A percentile compares a stretch with the other conserved stretches of the same genome.
Conservation (phyloP, 192 early-diverging fungal genomes). For the Linnemannia schmuckeri region DNA sequence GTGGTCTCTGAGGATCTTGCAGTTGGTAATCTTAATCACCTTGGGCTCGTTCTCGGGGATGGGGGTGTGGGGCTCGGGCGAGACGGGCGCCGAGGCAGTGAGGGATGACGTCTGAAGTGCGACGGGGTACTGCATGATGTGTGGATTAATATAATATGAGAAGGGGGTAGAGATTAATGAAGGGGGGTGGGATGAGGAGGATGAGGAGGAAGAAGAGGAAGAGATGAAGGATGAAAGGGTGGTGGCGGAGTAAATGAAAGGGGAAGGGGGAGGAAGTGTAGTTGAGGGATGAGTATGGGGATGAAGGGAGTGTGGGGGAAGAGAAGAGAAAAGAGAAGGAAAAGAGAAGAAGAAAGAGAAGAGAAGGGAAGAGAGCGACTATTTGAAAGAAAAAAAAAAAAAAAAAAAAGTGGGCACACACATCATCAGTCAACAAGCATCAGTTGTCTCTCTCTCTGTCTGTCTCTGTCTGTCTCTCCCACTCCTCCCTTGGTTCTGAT, state of each 20-base stretch:
- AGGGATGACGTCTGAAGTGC: constrained; percentile 33
- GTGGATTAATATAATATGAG: not conserved
- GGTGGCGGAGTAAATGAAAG: not conserved
- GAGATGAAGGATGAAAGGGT: not conserved
- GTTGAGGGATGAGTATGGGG: not conserved
- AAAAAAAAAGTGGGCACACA: not conserved
- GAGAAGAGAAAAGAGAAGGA: not conserved
- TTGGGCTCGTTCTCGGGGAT: constrained; percentile 45
- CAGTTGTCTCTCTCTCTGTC: not conserved
- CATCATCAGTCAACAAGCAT: not conserved
- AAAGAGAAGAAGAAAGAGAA: not conserved
- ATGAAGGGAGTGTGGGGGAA: constrained; percentile 1
- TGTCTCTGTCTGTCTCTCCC: not conserved
- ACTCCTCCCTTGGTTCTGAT: not conserved
- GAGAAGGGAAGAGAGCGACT: not conserved
- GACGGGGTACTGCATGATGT: constrained; percentile 51
- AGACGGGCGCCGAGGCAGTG: constrained; percentile 28
- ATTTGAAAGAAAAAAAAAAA: not conserved
- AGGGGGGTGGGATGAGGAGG: not conserved
- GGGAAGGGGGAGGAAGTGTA: not conserved
- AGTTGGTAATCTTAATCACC: constrained; percentile 80
- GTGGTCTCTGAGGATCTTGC: constrained; percentile 80
- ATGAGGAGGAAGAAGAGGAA: not conserved
- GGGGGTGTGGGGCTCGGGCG: constrained; percentile 47
- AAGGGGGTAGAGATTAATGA: not conserved